A percentile compares a stretch with the other conserved stretches of the same genome.
These are phyloP conservation scores for Aphanomyces stellatus DNA, from an alignment of 352 stramenopile species.

Conservation along the genomic window DNA sequence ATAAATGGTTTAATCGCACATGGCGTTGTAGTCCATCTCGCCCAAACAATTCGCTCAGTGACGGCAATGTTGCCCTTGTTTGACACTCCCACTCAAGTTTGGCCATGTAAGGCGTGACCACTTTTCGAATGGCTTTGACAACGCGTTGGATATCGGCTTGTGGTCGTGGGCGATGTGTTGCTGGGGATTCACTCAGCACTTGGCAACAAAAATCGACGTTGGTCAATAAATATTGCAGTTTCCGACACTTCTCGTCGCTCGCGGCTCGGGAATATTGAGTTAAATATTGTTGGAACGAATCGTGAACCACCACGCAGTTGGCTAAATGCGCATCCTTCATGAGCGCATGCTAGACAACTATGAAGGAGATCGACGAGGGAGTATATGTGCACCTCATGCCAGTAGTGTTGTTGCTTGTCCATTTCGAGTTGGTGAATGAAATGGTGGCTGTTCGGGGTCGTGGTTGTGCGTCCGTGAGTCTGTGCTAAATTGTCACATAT, in stretches of 20 bases:
- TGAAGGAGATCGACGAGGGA: too few relatives aligned
- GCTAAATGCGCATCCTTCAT: constrained; percentile 11
- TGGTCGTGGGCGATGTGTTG: neutral
- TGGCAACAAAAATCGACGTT: constrained; percentile 16
- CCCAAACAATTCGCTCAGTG: neutral
- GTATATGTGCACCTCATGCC: too few relatives aligned
- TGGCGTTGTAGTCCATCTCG: too few relatives aligned
- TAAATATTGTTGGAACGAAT: constrained; percentile 5
- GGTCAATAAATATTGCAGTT: constrained; percentile 2
- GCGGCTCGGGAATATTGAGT: neutral
- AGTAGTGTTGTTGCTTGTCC: too few relatives aligned
- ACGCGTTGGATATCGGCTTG: neutral
- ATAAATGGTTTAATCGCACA: too few relatives aligned
- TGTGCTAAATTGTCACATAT: too few relatives aligned
- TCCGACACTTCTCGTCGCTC: neutral
- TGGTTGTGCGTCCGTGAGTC: too few relatives aligned
- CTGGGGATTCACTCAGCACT: neutral
- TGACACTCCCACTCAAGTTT: neutral
- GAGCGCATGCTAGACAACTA: constrained; percentile 7
- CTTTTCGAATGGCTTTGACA: constrained; percentile 9
- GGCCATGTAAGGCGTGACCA: constrained; percentile 5
- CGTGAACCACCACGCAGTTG: neutral
- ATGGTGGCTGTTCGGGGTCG: too few relatives aligned
- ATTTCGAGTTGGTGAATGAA: too few relatives aligned
- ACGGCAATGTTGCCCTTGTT: neutral